Evolutionary conservation across 345 rosid genomes (phyloP), one percentile per base, ranked within the genome.

Genomic region (Lepidium didymum): DNA sequence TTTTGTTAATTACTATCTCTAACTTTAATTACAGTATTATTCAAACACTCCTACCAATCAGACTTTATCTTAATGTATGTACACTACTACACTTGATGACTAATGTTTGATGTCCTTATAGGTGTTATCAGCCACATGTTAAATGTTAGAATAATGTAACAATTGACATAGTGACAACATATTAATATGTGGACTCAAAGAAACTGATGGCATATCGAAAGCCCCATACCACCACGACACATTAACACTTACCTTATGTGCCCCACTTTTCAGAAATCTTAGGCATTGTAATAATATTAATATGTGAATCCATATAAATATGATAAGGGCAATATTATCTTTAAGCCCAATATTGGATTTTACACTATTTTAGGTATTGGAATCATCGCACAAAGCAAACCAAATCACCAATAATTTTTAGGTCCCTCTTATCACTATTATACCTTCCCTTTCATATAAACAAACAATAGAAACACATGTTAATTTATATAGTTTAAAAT

Each of bases 191-290:
- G 23, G 23, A 21, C 23, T 1, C 23, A 21, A 21, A 21, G 23
- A 21, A 21, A 21, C 23, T 21, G 34, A 54, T 38, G 40, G 34
- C 16, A 25, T 58, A 69, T 36, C 10, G 27, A 36, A 38, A 49
- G 8, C 12, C 33, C 63, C 64, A 62, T n/a, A n/a, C n/a, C 69
- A 54, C 25, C 38, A 33, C 41, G 61, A 70, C 35, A 60, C 13
- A 60, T 47, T 44, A 41, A 61, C 61, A 51, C 55, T 62, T 53
- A 70, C 74, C 53, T 19, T 60, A 19, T 7, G 29, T 70, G 61
- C 54, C 68, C 75, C 61, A 61, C 68, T 70, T 41, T n/a, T 38
- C 61, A 61, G 45, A 68, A 70, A 51, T 43, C 62, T 62, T 62
- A 42, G 36, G 40, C 43, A 18, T 1, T 62, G 12, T 53, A 4